Conservation (phyloP, 768 basidiomycete species). For the Termitomyces titanicus region DNA sequence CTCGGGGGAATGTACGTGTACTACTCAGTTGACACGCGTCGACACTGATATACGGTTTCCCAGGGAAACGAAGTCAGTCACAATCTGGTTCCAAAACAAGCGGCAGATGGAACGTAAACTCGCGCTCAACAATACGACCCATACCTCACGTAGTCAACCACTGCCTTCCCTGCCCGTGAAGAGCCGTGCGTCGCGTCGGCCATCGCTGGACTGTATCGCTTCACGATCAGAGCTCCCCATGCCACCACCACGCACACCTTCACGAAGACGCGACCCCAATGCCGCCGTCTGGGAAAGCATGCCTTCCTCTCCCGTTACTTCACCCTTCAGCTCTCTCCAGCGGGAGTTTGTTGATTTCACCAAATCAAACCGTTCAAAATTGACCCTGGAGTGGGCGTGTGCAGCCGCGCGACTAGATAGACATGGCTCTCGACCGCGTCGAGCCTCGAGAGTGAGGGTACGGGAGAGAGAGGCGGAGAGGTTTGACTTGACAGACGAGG, state of each 20-base stretch:
- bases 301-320: constrained; percentile 59
- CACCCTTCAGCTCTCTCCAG: constrained; percentile 48
- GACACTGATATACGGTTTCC: constrained; percentile 3
- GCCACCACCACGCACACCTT: constrained; percentile 38
- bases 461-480: constrained; percentile 18
- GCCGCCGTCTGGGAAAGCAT: constrained; percentile 51
- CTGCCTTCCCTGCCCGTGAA: constrained; percentile 21
- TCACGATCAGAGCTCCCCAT: constrained; percentile 48
- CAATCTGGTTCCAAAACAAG: constrained; percentile 86
- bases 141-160: constrained; percentile 19
- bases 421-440: constrained; percentile 19
- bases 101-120: constrained; percentile 65
- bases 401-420: constrained; percentile 54
- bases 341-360: constrained; percentile 46
- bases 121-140: constrained; percentile 36
- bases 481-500: constrained; percentile 56
- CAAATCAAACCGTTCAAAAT: constrained; percentile 40
- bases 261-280: constrained; percentile 30
- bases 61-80: constrained; percentile 67
- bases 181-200: constrained; percentile 31
- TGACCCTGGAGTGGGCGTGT: constrained; percentile 74
- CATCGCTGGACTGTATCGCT: constrained; percentile 57
- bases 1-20: constrained; percentile 60
- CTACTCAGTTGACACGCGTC: too few species aligned
- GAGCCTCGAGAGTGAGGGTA: constrained; percentile 4